phyloP scores from a whole-genome alignment of 345 rosid genomes.

The Citrus unshiu region DNA sequence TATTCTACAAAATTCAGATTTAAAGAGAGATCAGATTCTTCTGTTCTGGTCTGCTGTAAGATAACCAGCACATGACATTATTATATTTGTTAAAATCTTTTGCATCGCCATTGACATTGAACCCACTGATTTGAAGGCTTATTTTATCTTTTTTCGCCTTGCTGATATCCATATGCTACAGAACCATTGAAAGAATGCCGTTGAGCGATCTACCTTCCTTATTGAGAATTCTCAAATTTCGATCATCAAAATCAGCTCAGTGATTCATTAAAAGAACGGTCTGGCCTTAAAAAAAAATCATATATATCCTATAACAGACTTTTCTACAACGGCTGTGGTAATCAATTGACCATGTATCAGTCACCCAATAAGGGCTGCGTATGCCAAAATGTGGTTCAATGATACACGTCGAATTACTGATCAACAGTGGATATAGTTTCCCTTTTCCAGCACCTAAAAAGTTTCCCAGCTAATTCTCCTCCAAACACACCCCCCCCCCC shows the following conservation, averaged over 20 bases:
- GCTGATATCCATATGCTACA: too few relatives aligned
- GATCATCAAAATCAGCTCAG: not conserved
- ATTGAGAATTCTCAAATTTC: not conserved
- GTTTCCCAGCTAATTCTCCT: too few relatives aligned
- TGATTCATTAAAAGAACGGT: not conserved
- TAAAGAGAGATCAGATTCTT: too few relatives aligned
- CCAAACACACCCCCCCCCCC: too few relatives aligned
- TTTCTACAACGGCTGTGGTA: not conserved
- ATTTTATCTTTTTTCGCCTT: too few relatives aligned
- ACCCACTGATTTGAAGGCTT: too few relatives aligned
- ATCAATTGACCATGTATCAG: not conserved
- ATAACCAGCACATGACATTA: too few relatives aligned
- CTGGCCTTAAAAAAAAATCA: not conserved
- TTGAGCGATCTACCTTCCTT: not conserved
- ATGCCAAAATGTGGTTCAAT: not conserved
- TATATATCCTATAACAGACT: not conserved
- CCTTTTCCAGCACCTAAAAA: not conserved
- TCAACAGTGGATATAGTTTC: not conserved
- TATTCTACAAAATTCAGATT: too few relatives aligned
- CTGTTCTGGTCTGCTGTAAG: too few relatives aligned
- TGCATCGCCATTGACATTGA: too few relatives aligned
- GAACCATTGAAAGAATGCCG: not conserved
- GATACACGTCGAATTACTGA: constrained; percentile 8
- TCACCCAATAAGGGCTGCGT: not conserved
- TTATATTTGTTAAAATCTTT: too few relatives aligned